Conservation (phyloP, 371 early-diverging fungal genomes). For the Nematocida sp. region DNA sequence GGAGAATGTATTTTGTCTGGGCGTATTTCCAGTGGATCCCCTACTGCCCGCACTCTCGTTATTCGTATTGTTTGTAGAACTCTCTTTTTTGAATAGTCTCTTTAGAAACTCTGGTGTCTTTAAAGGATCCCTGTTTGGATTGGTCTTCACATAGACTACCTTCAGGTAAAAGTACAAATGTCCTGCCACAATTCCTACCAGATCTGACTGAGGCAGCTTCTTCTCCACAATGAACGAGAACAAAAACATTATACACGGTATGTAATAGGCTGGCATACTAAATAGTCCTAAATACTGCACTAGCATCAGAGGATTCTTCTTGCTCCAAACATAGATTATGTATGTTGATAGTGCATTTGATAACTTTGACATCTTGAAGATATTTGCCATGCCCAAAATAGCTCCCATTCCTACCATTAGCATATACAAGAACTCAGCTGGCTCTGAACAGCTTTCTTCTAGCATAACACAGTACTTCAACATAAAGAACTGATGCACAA, state of each 20-base stretch:
- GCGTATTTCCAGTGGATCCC: too few relatives aligned
- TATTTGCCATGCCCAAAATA: constrained; percentile 44
- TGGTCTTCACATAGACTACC: constrained; percentile 57
- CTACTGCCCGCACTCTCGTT: neutral
- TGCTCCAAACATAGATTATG: constrained; percentile 65
- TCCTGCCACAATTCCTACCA: constrained; percentile 64
- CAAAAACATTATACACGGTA: constrained; percentile 64
- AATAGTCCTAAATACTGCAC: constrained; percentile 64
- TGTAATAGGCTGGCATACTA: constrained; percentile 63
- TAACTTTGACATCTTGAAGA: constrained; percentile 50
- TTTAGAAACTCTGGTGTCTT: constrained; percentile 61
- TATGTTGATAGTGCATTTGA: constrained; percentile 60
- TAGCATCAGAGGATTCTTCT: constrained; percentile 61
- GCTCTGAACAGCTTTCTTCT: constrained; percentile 57
- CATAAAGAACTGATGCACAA: constrained; percentile 63
- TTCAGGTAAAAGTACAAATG: constrained; percentile 63
- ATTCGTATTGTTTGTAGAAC: constrained; percentile 24
- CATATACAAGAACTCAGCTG: constrained; percentile 63
- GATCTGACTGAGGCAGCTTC: constrained; percentile 57
- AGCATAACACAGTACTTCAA: constrained; percentile 64
- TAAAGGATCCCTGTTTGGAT: constrained; percentile 48
- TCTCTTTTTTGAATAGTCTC: constrained; percentile 50
- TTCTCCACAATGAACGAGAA: constrained; percentile 56
- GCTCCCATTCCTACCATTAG: constrained; percentile 45
- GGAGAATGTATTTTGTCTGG: too few relatives aligned